Evolutionary conservation across 2,329 filamentous ascomycete species (phyloP), one percentile per base, ranked within the genome.

Genomic region (Aspergillus spinulosporus): DNA sequence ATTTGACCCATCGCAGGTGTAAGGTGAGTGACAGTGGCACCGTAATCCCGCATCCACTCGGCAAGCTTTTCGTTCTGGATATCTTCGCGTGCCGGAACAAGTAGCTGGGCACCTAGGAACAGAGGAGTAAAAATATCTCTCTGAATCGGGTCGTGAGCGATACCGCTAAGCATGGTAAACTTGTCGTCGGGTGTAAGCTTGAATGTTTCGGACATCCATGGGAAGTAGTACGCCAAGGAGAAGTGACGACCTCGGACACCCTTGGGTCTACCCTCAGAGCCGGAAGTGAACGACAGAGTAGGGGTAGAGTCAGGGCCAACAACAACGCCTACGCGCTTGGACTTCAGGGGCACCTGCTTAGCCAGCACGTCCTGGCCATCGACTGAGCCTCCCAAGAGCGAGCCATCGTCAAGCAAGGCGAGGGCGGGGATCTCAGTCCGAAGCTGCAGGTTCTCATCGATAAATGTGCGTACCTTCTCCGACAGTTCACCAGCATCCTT

Each of bases 1-100:
- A 97, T 94, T 66, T 97, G 90, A 54, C 92, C 92, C 92, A 97
- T 97, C 56, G 94, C 94, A 7, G 94, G 94, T 1, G 94, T 99
- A 39, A 97, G 77, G 74, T 97, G 94, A 9, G 88, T 91, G 15
- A 92, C 89, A 12, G 87, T 96, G 2, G 89, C 85, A 54, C 82
- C 77, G 68, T 89, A 84, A 51, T 88, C 84, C 51, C 82, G 80
- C 82, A 97, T 90, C 94, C 94, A 99, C 68, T 96, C 91, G 3
- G 88, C 88, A 11, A 97, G 79, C 65, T 82, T 86, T 74, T 96
- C 92, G 70, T 97, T 89, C 52, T 88, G 84, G 58, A 97, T 97
- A 64, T 92, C 86, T 60, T 96, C 92, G 56, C 84, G 84, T 9
- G 89, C 84, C 0, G 92, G 92, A 0, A 94, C 83, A 6, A 97